A percentile compares a stretch with the other conserved stretches of the same genome.
Conservation (phyloP, 2,329 filamentous ascomycete genomes). For the Pestalotiopsis sp. region DNA sequence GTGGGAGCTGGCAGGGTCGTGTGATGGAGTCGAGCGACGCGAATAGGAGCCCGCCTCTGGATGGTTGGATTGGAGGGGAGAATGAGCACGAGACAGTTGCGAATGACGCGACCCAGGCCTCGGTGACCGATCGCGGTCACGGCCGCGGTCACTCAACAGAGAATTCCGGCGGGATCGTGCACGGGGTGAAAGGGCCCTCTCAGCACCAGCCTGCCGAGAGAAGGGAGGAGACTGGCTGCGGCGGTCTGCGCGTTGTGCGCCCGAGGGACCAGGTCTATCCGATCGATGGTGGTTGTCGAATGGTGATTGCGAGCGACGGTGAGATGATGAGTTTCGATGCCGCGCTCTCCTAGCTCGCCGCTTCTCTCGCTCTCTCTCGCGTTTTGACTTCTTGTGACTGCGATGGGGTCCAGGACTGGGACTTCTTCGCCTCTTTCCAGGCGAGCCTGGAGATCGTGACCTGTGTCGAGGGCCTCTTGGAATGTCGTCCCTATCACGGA, state of each 20-base stretch:
- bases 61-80: slow-evolving; percentile 25
- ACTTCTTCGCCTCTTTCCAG: slow-evolving; percentile 42
- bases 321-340: slow-evolving; percentile 21
- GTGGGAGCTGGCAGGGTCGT: slow-evolving; percentile 23
- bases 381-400: slow-evolving; percentile 42
- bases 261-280: slow-evolving; percentile 24
- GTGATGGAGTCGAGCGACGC: slow-evolving; percentile 23
- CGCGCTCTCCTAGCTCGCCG: slow-evolving; percentile 23
- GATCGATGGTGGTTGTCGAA: slow-evolving; percentile 23
- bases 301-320: slow-evolving; percentile 28
- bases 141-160: slow-evolving; percentile 26
- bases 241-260: slow-evolving; percentile 21
- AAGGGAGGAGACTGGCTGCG: slow-evolving; percentile 28
- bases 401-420: slow-evolving; percentile 40
- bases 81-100: slow-evolving; percentile 29
- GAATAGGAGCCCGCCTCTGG: slow-evolving; percentile 27
- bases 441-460: slow-evolving; percentile 37
- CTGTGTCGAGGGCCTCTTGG: slow-evolving; percentile 33
- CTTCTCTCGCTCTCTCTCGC: slow-evolving; percentile 27
- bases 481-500: slow-evolving; percentile 35
- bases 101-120: slow-evolving; percentile 14
- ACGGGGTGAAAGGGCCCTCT: slow-evolving; percentile 19
- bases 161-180: slow-evolving; percentile 21
- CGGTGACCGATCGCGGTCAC: slow-evolving; percentile 28
- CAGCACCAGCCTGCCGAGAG: slow-evolving; percentile 21